Conservation (phyloP, 805 yeast genomes). For the Wickerhamiella vanderwaltii region DNA sequence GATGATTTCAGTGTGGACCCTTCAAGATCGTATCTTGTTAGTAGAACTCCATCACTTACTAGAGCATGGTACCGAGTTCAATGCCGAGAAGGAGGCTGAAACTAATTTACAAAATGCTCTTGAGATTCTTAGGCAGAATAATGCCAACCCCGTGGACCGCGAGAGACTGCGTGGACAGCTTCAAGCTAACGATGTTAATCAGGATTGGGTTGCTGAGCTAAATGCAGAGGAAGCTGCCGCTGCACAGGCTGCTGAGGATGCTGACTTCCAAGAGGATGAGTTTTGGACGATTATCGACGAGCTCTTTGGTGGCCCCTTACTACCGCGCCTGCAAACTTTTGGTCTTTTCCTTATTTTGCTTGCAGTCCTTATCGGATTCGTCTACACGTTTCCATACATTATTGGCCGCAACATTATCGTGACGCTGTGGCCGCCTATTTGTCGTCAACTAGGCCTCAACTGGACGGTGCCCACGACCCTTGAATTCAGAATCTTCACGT, state of each 20-base stretch:
- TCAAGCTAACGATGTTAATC: not conserved
- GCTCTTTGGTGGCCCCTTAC: conserved; percentile 8
- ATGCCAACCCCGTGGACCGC: not conserved
- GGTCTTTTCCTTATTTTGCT: not conserved
- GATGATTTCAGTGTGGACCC: conserved; percentile 8
- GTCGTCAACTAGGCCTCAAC: not conserved
- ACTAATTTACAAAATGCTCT: not conserved
- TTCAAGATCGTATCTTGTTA: conserved; percentile 1
- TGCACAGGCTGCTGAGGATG: not conserved
- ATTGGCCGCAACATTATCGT: conserved; percentile 2
- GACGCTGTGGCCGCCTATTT: not conserved
- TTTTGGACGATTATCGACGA: conserved; percentile 4
- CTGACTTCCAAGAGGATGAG: conserved; percentile 1
- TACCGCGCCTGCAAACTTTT: not conserved
- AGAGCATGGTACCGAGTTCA: not conserved
- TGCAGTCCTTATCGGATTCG: not conserved
- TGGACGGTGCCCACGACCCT: not conserved
- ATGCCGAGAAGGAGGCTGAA: not conserved
- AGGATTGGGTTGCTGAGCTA: not conserved
- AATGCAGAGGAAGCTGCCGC: not conserved
- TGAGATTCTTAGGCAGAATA: not conserved
- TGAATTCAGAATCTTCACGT: not conserved
- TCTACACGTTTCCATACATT: conserved; percentile 3
- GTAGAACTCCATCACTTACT: conserved; percentile 2
- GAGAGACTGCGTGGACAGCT: not conserved